Percentiles rank a stretch among this genome's conserved stretches.
Evolutionary conservation across 768 basidiomycete genomes (phyloP).

Genomic region (Psilocybe tampanensis): DNA sequence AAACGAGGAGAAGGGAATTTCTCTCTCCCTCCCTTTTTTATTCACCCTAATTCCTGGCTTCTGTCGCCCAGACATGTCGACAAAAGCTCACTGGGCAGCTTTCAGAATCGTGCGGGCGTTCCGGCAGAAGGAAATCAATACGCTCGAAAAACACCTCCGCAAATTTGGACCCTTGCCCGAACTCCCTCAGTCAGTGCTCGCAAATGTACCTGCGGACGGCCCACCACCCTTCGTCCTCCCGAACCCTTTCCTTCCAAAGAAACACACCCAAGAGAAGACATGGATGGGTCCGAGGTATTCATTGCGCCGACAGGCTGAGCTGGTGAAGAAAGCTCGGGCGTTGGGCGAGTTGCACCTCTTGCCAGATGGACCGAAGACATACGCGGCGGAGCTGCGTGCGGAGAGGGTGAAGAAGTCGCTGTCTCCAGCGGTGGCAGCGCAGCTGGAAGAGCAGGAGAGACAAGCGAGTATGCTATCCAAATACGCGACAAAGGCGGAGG

Average conservation of each 20-base stretch:
- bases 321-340: constrained; percentile 70
- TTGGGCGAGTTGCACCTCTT: constrained; percentile 57
- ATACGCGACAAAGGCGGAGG: not conserved
- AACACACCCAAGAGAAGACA: constrained; percentile 58
- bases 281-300: constrained; percentile 77
- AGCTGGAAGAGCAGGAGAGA: not conserved
- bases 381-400: constrained; percentile 22
- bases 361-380: constrained; percentile 66
- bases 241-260: constrained; percentile 75
- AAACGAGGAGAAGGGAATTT: not conserved
- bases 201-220: constrained; percentile 5
- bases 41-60: not conserved
- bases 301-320: constrained; percentile 73
- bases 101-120: constrained; percentile 16
- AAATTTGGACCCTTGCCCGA: constrained; percentile 40
- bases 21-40: not conserved
- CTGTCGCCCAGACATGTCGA: not conserved
- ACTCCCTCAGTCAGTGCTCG: constrained; percentile 14
- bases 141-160: constrained; percentile 34
- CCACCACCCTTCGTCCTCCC: constrained; percentile 33
- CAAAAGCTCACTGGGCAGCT: not conserved
- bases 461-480: not conserved
- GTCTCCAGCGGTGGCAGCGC: constrained; percentile 9
- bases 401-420: constrained; percentile 22
- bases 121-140: constrained; percentile 39